phyloP scores from a whole-genome alignment of 2,329 filamentous ascomycete species.

The Byssoonygena ceratinophila region DNA sequence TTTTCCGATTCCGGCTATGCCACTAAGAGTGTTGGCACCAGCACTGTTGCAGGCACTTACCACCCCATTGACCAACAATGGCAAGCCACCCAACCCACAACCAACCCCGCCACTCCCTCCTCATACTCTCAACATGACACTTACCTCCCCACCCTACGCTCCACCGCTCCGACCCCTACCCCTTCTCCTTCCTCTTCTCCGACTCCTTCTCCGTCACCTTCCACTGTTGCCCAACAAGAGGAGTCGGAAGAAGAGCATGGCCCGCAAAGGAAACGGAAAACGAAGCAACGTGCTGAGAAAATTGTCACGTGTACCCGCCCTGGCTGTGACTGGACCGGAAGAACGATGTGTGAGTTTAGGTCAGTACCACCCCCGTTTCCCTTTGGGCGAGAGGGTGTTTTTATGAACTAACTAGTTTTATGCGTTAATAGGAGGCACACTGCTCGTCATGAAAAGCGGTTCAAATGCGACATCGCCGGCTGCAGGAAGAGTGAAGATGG shows the following conservation, averaged over 20 bases:
- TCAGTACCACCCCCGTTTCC: background rate
- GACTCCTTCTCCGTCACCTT: background rate
- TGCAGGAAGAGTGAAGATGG: constrained; percentile 53
- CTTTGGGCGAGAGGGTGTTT: background rate
- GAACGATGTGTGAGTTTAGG: constrained; percentile 4
- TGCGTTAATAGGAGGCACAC: constrained; percentile 55
- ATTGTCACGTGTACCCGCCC: background rate
- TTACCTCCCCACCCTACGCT: background rate
- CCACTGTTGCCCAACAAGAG: background rate
- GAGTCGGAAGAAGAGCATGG: background rate
- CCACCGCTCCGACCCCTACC: background rate
- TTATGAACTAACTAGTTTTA: background rate
- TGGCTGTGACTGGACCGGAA: background rate
- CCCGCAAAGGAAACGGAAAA: background rate
- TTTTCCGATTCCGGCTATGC: constrained; percentile 5
- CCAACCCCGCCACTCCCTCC: background rate
- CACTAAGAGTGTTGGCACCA: constrained; percentile 3
- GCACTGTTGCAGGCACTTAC: constrained; percentile 11
- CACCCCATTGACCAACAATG: background rate
- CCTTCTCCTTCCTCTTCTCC: background rate
- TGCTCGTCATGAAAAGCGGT: constrained; percentile 58
- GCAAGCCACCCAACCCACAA: background rate
- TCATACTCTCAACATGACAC: background rate
- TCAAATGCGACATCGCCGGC: constrained; percentile 47
- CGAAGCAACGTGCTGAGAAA: background rate